Base-by-base conservation (phyloP, 352 stramenopile genomes). In the Phytophthora nicotianae region DNA sequence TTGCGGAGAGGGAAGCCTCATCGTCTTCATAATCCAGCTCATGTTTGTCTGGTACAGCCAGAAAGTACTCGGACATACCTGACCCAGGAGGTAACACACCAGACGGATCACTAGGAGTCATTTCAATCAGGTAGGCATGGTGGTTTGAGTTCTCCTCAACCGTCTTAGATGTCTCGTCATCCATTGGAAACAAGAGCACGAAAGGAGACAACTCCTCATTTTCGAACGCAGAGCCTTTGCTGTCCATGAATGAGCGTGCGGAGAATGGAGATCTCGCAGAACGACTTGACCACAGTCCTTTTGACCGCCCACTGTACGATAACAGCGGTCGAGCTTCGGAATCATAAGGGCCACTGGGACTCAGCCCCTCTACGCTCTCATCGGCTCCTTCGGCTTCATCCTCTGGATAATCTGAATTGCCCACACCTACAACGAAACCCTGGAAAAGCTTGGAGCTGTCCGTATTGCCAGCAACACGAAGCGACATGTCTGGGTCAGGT, bases 81-180 rank as follows among this genome's bases (percentile, higher is more conserved):
- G 48, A 65, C 14, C 69, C 67, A 40, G 74, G 74, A 47, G 70
- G 69, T 13, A 72, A 56, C 19, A 69, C 65, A 21, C 68, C 78
- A 13, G 69, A 75, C 19, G 80, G 76, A 53, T 89, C 83, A 5
- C 51, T 57, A 8, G 65, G 64, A 32, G 62, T 88, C 79, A 93
- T 90, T 57, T 93, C 84, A 47, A 93, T 90, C 65, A 93, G 43
- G 50, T 91, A 93, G n/a, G 80, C 84, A 19, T 88, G 74, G 42
- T 77, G 83, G 2, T 75, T 88, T 46, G 73, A 76, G 10, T 62
- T 72, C n/a, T 78, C 65, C 29, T 89, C 77, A 20, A 88, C 61
- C 16, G 74, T 77, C 59, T 77, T 82, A 24, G 72, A 84, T 21
- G 74, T 77, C 46, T 89, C 82, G 41, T 89, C 74, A 59, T 89